Conservation (phyloP, 2,329 filamentous ascomycete genomes). For the Coniochaeta sp. region DNA sequence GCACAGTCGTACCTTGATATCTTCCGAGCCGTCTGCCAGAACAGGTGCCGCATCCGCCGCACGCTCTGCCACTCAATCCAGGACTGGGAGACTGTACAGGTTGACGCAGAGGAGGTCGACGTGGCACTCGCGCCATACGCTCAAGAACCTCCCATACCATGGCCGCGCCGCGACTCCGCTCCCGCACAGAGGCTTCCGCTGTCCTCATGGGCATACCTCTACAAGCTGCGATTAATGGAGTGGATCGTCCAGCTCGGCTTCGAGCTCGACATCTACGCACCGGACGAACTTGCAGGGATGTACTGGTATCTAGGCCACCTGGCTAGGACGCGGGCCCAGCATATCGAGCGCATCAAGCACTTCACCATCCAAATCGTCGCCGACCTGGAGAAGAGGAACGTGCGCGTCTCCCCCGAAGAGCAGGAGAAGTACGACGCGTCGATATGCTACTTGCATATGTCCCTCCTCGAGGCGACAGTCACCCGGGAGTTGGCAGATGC, state of each 20-base stretch:
- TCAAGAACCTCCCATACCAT: conserved; percentile 56
- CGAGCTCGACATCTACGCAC: conserved; percentile 83
- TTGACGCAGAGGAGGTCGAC: conserved; percentile 74
- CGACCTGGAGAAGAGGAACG: conserved; percentile 19
- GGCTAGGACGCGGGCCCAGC: conserved; percentile 57
- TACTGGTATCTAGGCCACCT: conserved; percentile 84
- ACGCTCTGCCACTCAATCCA: conserved; percentile 78
- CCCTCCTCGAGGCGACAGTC: conserved; percentile 58
- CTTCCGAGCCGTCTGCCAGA: conserved; percentile 79
- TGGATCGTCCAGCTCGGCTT: conserved; percentile 88
- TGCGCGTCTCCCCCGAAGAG: conserved; percentile 13
- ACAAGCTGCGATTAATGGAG: conserved; percentile 85
- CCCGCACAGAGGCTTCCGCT: conserved; percentile 29
- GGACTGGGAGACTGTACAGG: conserved; percentile 79
- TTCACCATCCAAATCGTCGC: conserved; percentile 44
- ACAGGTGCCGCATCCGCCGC: conserved; percentile 80
- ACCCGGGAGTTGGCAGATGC: conserved; percentile 50
- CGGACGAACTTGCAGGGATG: conserved; percentile 79
- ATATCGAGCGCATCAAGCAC: conserved; percentile 66
- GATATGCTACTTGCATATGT: conserved; percentile 49
- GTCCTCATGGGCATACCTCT: conserved; percentile 82
- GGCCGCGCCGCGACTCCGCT: conserved; percentile 36
- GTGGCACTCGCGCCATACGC: conserved; percentile 55
- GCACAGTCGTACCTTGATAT: conserved; percentile 77
- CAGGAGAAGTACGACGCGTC: conserved; percentile 41